Percentiles rank a stretch among this genome's conserved stretches.
Evolutionary conservation across 768 basidiomycete species (phyloP).

Genomic region (Candolleomyces aberdarensis): DNA sequence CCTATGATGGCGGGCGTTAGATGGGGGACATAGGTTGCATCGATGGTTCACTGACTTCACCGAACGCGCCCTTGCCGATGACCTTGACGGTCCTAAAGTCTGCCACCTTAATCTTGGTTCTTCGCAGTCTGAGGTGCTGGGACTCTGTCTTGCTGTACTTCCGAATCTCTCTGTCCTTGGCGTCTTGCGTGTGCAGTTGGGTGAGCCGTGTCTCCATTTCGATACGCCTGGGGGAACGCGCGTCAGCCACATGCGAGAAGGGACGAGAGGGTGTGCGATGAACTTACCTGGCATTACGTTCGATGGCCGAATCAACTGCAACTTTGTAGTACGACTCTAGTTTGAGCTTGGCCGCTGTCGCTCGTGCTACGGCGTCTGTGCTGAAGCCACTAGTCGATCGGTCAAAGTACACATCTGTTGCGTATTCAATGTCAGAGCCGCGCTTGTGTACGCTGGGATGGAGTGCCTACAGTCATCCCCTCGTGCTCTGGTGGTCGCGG

Average conservation of each 20-base stretch:
- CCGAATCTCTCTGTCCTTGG: constrained; percentile 85
- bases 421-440: constrained; percentile 9
- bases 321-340: constrained; percentile 98
- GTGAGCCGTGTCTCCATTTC: constrained; percentile 84
- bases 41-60: constrained; percentile 61
- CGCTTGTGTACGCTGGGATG: neutral
- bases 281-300: constrained; percentile 82
- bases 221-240: constrained; percentile 57
- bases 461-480: constrained; percentile 43
- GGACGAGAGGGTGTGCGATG: neutral
- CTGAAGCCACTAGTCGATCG: constrained; percentile 80
- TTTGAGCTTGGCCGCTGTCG: constrained; percentile 93
- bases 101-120: constrained; percentile 89
- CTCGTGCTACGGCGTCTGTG: constrained; percentile 82
- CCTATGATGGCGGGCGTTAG: constrained; percentile 39
- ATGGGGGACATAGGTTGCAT: constrained; percentile 6
- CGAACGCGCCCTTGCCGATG: constrained; percentile 98
- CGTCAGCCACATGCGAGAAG: constrained; percentile 7
- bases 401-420: constrained; percentile 93
- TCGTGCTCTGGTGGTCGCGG: constrained; percentile 31
- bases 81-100: constrained; percentile 98
- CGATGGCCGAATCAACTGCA: constrained; percentile 94
- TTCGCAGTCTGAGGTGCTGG: constrained; percentile 84
- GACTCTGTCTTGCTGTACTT: constrained; percentile 86
- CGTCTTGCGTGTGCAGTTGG: constrained; percentile 71